phyloP scores from a whole-genome alignment of 768 basidiomycete species.

The Mycena capillaripes region DNA sequence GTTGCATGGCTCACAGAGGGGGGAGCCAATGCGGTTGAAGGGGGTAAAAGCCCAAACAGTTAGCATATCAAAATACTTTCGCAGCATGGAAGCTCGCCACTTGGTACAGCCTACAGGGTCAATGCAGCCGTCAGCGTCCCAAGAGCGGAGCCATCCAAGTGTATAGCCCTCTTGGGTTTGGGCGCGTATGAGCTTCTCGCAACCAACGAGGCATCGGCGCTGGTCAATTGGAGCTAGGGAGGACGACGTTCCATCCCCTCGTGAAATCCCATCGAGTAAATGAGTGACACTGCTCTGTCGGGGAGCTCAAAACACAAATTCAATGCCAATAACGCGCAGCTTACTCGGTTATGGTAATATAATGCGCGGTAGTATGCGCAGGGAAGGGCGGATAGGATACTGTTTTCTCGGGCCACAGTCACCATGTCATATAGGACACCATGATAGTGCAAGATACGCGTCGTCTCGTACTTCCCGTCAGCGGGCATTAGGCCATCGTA shows the following conservation, averaged over 20 bases:
- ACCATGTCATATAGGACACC: constrained; percentile 9
- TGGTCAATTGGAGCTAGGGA: background rate
- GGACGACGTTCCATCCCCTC: background rate
- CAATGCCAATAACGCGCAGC: background rate
- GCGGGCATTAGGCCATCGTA: background rate
- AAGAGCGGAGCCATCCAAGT: background rate
- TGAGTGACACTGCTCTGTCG: background rate
- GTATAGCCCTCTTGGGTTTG: background rate
- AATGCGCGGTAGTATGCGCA: constrained; percentile 10
- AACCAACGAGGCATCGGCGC: background rate
- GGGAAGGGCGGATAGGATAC: background rate
- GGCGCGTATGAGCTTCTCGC: background rate
- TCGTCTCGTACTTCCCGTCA: background rate
- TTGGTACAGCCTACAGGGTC: background rate
- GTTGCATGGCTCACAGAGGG: too few relatives aligned
- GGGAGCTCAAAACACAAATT: background rate
- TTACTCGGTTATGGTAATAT: background rate
- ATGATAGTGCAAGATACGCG: background rate
- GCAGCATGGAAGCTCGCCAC: background rate
- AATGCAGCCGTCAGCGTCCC: background rate
- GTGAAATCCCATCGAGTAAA: background rate
- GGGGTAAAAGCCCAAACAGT: background rate
- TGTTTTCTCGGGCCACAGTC: constrained; percentile 10
- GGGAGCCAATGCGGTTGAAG: too few relatives aligned
- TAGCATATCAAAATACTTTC: background rate